Conservation (phyloP, 2,329 filamentous ascomycete genomes). For the Aspergillus ochraceus region DNA sequence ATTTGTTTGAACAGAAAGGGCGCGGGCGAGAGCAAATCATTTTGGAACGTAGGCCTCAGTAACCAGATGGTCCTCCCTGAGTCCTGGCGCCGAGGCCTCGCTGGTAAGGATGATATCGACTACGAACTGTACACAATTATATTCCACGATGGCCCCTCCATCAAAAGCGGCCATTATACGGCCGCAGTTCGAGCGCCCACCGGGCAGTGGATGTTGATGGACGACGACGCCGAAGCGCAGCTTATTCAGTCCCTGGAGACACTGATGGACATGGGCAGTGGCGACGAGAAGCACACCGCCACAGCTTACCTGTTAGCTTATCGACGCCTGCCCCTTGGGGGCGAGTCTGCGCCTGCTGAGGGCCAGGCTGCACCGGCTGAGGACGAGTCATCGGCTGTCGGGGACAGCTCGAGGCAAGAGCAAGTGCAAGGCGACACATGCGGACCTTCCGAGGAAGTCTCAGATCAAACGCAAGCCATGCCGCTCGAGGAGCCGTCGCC, state of each 20-base stretch:
- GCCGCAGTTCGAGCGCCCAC: constrained; percentile 20
- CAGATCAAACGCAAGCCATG: too few relatives aligned
- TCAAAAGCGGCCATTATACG: constrained; percentile 23
- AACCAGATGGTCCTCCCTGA: constrained; percentile 8
- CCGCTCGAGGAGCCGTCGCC: too few relatives aligned
- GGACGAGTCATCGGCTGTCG: not conserved
- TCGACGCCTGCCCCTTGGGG: constrained; percentile 15
- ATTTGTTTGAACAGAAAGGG: constrained; percentile 20
- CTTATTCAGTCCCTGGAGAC: not conserved
- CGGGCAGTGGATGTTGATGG: constrained; percentile 17
- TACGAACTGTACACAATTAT: constrained; percentile 30
- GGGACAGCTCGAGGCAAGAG: too few relatives aligned
- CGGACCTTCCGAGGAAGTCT: too few relatives aligned
- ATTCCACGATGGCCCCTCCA: constrained; percentile 16
- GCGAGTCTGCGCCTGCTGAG: not conserved
- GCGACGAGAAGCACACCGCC: not conserved
- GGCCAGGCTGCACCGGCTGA: not conserved
- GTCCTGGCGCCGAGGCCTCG: constrained; percentile 4
- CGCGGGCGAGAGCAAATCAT: not conserved
- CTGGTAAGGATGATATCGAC: constrained; percentile 3
- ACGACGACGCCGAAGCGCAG: constrained; percentile 9
- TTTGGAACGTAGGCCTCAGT: constrained; percentile 2
- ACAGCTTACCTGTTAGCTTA: constrained; percentile 23
- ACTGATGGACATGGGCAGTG: not conserved
- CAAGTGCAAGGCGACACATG: too few relatives aligned